Conservation (phyloP, 257 asterid genomes). For the Osmanthus fragrans region DNA sequence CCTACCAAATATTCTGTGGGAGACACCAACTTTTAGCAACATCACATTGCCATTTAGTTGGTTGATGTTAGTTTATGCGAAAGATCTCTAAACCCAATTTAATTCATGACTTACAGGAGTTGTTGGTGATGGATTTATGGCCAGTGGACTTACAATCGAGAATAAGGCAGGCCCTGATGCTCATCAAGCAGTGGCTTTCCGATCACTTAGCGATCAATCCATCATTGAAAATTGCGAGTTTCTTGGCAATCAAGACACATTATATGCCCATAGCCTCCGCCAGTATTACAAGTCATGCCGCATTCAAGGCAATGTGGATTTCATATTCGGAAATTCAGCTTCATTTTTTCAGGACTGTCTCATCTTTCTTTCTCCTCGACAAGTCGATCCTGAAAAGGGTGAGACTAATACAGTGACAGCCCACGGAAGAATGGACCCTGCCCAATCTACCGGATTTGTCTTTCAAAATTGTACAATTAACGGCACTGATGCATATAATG, state of each 20-base stretch:
- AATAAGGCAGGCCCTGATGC: conserved; percentile 51
- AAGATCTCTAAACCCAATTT: neutral
- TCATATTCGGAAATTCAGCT: conserved; percentile 60
- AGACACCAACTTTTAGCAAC: too few species aligned
- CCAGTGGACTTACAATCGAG: conserved; percentile 39
- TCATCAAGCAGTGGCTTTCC: conserved; percentile 63
- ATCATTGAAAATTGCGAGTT: conserved; percentile 51
- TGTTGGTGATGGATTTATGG: conserved; percentile 63
- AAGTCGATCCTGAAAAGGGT: conserved; percentile 40
- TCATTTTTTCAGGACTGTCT: conserved; percentile 45
- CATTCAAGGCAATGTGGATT: conserved; percentile 53
- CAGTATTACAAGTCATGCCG: conserved; percentile 57
- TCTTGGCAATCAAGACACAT: conserved; percentile 57
- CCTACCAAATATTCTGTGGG: neutral
- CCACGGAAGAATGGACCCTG: conserved; percentile 55
- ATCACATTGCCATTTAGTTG: too few species aligned
- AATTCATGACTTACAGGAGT: conserved; percentile 33
- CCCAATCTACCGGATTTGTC: conserved; percentile 52
- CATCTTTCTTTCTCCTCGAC: conserved; percentile 44
- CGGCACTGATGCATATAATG: conserved; percentile 50
- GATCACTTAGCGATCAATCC: conserved; percentile 48
- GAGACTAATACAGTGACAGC: conserved; percentile 53
- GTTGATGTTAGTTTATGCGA: neutral
- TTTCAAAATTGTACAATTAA: conserved; percentile 44
- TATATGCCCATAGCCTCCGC: conserved; percentile 53